Evolutionary conservation across 2,329 filamentous ascomycete genomes (phyloP).

Genomic region (Aphanocladium album): DNA sequence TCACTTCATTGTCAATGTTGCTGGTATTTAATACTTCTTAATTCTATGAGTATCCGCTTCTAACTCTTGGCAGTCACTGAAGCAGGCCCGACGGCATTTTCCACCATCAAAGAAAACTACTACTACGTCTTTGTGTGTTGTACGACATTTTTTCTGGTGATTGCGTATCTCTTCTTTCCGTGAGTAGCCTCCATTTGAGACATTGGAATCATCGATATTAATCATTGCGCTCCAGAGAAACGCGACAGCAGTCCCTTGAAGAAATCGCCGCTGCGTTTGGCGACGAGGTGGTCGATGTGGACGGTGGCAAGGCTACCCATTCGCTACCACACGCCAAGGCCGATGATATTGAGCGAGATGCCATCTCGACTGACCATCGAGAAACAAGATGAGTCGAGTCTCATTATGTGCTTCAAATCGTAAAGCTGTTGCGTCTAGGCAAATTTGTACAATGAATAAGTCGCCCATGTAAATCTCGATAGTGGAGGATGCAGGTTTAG

Average conservation of each 20-base stretch:
- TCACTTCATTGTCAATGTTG: conserved; percentile 51
- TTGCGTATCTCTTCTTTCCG: conserved; percentile 52
- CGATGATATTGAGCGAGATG: neutral
- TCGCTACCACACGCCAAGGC: neutral
- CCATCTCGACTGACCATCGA: neutral
- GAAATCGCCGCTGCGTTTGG: conserved; percentile 45
- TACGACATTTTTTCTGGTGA: conserved; percentile 43
- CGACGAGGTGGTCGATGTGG: conserved; percentile 34
- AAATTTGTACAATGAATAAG: too few species aligned
- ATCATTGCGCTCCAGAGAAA: conserved; percentile 27
- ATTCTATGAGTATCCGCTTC: neutral
- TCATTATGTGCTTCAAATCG: too few species aligned
- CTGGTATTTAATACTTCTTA: neutral
- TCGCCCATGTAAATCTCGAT: too few species aligned
- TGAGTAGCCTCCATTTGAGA: neutral
- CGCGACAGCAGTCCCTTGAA: conserved; percentile 42
- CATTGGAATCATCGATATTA: neutral
- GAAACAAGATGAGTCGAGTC: neutral
- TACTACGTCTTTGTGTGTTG: conserved; percentile 56
- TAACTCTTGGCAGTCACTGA: conserved; percentile 38
- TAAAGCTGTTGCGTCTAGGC: too few species aligned
- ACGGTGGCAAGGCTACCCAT: neutral
- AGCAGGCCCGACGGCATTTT: conserved; percentile 51
- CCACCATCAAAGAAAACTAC: conserved; percentile 54
- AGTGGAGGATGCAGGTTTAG: too few species aligned